Percentiles rank a stretch among this genome's conserved stretches.
phyloP scores from a whole-genome alignment of 2,329 filamentous ascomycete species.

The Coniella lustricola region DNA sequence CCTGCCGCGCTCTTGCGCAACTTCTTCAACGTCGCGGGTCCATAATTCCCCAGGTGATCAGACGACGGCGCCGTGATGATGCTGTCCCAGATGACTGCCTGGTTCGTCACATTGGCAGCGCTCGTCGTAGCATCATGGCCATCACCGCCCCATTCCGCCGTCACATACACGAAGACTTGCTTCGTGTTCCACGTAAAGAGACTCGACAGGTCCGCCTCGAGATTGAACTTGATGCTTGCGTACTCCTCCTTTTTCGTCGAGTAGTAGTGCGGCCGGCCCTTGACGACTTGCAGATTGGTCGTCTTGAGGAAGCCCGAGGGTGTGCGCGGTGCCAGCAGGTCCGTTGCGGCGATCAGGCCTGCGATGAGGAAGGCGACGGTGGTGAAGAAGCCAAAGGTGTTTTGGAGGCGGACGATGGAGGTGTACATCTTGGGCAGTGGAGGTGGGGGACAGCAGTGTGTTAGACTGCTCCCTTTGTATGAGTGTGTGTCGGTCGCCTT shows the following conservation, averaged over 20 bases:
- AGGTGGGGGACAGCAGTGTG: not conserved
- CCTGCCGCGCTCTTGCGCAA: constrained; percentile 51
- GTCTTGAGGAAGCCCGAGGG: constrained; percentile 61
- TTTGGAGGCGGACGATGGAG: constrained; percentile 75
- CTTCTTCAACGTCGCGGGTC: constrained; percentile 55
- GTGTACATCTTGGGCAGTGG: constrained; percentile 67
- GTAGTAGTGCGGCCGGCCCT: constrained; percentile 94
- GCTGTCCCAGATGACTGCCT: constrained; percentile 90
- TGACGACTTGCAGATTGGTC: constrained; percentile 82
- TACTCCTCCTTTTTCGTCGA: constrained; percentile 90
- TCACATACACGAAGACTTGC: constrained; percentile 93
- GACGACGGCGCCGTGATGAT: constrained; percentile 76
- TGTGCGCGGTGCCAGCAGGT: constrained; percentile 61
- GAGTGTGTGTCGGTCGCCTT: too few species aligned
- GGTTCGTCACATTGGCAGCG: constrained; percentile 47
- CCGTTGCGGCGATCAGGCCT: constrained; percentile 72
- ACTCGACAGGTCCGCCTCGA: constrained; percentile 82
- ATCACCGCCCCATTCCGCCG: constrained; percentile 58
- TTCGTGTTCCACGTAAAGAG: constrained; percentile 99
- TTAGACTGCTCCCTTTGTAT: too few species aligned
- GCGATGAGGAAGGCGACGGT: constrained; percentile 81
- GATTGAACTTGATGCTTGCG: constrained; percentile 85
- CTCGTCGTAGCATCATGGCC: constrained; percentile 23
- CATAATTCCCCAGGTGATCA: constrained; percentile 54
- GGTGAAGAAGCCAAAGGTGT: constrained; percentile 96